Base-by-base conservation (phyloP, 2,329 filamentous ascomycete species). In the Xylariomycetidae sp. region DNA sequence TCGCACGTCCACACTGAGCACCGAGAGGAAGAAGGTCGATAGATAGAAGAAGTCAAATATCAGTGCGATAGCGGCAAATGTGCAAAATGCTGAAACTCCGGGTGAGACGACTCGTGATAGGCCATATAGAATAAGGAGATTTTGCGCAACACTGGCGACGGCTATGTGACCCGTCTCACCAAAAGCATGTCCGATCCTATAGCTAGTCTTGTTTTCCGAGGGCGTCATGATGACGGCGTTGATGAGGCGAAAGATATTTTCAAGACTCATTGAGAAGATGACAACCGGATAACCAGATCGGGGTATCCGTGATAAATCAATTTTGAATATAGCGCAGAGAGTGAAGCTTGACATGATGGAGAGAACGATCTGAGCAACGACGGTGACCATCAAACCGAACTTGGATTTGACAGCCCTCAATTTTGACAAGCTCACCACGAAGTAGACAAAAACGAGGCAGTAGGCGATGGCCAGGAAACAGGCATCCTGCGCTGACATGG, bases 271-370 rank as follows among this genome's bases (percentile, higher is more conserved):
- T 25, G 80, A 74, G 25, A 88, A 69, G 7, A 89, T 75, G n/a
- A 87, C 82, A 8, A 87, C 71, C 0, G 85, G 85, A 52, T 88
- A 90, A 22, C 78, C 78, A 33, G 81, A 81, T 40, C 80, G 72
- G 3, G 85, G 85, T 31, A 90, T 82, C 44, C 77, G 78, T 8
- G 82, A 85, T 12, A 90, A 63, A 49, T 89, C 82, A 49, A 89
- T 75, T 41, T 82, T 81, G 42, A 88, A 71, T 28, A 88, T 70
- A 20, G 83, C 83, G 51, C 85, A 89, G 23, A 90, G 69, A 1
- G 85, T 88, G 50, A 90, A 86, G 57, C 84, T 88, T 4, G 84
- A 85, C 59, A 86, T 70, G 48, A 88, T 80, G 12, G 84, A 85
- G 20, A 85, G 74, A 3, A 74, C 63, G 44, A 85, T 80, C 61